A percentile compares a stretch with the other conserved stretches of the same genome.
phyloP scores from a whole-genome alignment of 108 stramenopile genomes.

The Nitzschia putrida region DNA sequence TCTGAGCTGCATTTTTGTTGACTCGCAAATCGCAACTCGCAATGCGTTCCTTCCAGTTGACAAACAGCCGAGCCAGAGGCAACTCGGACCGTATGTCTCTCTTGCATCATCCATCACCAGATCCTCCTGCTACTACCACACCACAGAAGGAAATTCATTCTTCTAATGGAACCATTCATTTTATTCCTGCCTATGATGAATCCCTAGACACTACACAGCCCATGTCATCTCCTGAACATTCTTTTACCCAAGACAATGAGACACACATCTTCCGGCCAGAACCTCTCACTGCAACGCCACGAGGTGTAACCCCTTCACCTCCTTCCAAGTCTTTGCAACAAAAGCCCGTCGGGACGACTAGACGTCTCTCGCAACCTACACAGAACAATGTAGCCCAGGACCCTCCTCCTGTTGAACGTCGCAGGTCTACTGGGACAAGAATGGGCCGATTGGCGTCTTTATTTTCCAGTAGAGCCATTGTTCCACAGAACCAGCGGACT shows the following conservation, averaged over 20 bases:
- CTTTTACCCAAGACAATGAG: constrained; percentile 8
- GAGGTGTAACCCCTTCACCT: constrained; percentile 3
- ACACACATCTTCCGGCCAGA: background rate
- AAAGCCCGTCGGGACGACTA: background rate
- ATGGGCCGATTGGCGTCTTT: constrained; percentile 44
- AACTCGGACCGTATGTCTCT: constrained; percentile 8
- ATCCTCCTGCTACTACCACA: constrained; percentile 7
- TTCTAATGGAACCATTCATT: constrained; percentile 14
- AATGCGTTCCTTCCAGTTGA: constrained; percentile 7
- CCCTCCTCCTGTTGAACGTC: too few species aligned
- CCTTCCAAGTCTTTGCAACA: background rate
- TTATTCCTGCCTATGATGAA: constrained; percentile 22
- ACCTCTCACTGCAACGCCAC: background rate
- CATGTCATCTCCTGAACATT: constrained; percentile 17
- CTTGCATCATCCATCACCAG: background rate
- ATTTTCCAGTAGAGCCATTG: constrained; percentile 38
- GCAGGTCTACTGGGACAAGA: background rate
- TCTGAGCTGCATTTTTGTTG: too few species aligned
- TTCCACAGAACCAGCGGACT: background rate
- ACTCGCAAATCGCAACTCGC: too few species aligned
- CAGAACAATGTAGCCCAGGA: too few species aligned
- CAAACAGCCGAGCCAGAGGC: background rate
- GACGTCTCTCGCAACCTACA: background rate
- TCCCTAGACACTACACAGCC: constrained; percentile 5
- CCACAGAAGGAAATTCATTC: background rate